Evolutionary conservation across 768 basidiomycete species (phyloP), one percentile per base, ranked within the genome.

Genomic region (Lactarius evosmus): DNA sequence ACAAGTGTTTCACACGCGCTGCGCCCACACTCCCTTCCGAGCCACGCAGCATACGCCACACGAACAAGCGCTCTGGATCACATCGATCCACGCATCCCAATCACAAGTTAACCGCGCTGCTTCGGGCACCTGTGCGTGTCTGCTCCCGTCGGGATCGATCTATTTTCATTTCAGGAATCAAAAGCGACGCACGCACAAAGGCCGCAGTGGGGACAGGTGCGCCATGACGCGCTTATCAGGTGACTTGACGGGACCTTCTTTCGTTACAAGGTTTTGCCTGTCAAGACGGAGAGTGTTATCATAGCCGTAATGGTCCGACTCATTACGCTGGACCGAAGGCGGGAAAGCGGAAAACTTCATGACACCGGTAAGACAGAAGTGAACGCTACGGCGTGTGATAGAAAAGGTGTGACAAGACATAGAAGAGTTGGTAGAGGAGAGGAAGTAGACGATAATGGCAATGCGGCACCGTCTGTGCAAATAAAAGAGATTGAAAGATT

Each of bases 251-350:
- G 29, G 25, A 33, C n/a, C 58, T 50, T 41, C 34, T 25, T 55
- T 60, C 58, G 27, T 51, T 61, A 65, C 59, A 65, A 61, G 32
- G 60, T 65, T 65, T 61, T 60, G 64, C 58, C 27, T 61, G 60
- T 65, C 50, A 56, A 33, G 55, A 60, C 33, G 58, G 58, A 53
- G 33, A 53, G 40, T 30, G 44, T 44, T 27, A 33, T 25, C 56
- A 57, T 38, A 25, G 38, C 63, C 63, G 52, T 60, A 56, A 49
- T 50, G 33, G 36, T 56, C 56, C 54, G 32, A 49, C 46, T n/a
- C 36, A 7, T 34, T 25, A 22, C 34, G 22, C 30, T 60, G 54
- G 41, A 36, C 17, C 38, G 44, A 51, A 56, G 16, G 34, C 25
- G 51, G 36, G 46, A 33, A 41, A 27, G 50, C 30, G 7, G 41